Percentiles rank a stretch among this genome's conserved stretches.
phyloP scores from a whole-genome alignment of 345 rosid genomes.

The Laguncularia racemosa region DNA sequence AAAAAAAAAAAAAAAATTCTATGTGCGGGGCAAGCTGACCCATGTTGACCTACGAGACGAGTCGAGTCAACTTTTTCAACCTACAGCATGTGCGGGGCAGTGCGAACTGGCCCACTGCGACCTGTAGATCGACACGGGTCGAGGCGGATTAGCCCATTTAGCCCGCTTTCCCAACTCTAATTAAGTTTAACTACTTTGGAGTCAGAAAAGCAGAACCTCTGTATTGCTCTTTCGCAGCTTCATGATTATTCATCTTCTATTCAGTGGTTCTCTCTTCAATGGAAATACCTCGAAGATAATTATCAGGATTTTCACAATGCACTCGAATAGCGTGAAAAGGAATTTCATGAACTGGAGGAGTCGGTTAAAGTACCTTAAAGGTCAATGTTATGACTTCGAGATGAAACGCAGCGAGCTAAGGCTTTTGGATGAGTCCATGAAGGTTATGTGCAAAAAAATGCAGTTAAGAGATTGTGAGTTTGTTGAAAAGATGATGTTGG shows the following conservation, averaged over 20 bases:
- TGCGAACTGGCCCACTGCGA: too few species aligned
- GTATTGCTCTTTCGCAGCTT: constrained; percentile 23
- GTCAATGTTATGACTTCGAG: constrained; percentile 9
- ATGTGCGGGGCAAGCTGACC: too few species aligned
- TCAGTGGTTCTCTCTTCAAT: constrained; percentile 27
- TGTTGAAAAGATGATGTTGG: background rate
- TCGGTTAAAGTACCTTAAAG: constrained; percentile 5
- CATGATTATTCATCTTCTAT: constrained; percentile 36
- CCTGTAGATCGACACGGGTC: too few species aligned
- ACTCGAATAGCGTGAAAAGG: constrained; percentile 23
- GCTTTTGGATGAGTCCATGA: constrained; percentile 1
- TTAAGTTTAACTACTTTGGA: constrained; percentile 4
- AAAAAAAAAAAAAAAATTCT: too few species aligned
- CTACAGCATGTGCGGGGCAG: too few species aligned
- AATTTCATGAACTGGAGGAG: constrained; percentile 17
- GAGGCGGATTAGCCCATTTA: too few species aligned
- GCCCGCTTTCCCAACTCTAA: too few species aligned
- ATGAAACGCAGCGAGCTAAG: constrained; percentile 8
- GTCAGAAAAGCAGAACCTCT: constrained; percentile 9
- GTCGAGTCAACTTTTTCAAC: too few species aligned
- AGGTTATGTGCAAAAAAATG: constrained; percentile 11
- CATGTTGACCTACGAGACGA: too few species aligned
- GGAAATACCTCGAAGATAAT: constrained; percentile 36
- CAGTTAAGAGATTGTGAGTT: constrained; percentile 23
- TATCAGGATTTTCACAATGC: constrained; percentile 15